Evolutionary conservation across 768 basidiomycete species (phyloP), one percentile per base, ranked within the genome.

Genomic region (Clavulina sp.): DNA sequence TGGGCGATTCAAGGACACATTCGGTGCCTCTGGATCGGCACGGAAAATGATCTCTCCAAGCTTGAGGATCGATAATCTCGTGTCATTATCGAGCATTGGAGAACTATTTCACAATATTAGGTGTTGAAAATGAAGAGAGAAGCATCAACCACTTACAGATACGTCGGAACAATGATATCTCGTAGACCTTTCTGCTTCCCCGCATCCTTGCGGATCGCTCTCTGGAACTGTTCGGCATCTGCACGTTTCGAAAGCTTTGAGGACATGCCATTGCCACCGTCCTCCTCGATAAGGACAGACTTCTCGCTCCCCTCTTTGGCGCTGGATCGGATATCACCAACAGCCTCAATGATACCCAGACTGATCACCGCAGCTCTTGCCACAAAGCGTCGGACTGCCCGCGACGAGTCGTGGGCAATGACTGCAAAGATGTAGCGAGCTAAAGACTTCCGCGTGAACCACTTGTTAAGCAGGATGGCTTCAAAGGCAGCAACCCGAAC

Each of bases 401-500:
- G 77, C 2, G 87, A 96, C 5, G 82, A 71, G 61, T 99, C 95
- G 60, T 80, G 74, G 5, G 80, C 77, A 69, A 93, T 80, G 52
- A 95, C 82, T 6, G 85, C 75, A 47, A 93, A 72, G 56, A 96
- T 71, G 61, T 96, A 96, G 13, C 78, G 77, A 76, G 86, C 84
- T 58, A 92, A 55, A 7, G 62, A 78, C 60, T 77, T 75, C 32
- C 80, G 79, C 1, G 80, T 73, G 62, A 87, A 81, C 88, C 89
- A 83, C 66, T 88, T 81, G 52, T 82, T 82, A 62, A 89, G 67
- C 5, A 73, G 59, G 6, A 97, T 72, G 31, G 87, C 85, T 64
- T 99, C 95, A 58, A 99, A 95, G 3, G 95, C 93, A 3, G 85
- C 80, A 41, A 88, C 75, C 43, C 95, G 81, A 41, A 99, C 85